Base-by-base conservation (phyloP, 2,329 filamentous ascomycete genomes). In the Ophiostoma triangulosporum region DNA sequence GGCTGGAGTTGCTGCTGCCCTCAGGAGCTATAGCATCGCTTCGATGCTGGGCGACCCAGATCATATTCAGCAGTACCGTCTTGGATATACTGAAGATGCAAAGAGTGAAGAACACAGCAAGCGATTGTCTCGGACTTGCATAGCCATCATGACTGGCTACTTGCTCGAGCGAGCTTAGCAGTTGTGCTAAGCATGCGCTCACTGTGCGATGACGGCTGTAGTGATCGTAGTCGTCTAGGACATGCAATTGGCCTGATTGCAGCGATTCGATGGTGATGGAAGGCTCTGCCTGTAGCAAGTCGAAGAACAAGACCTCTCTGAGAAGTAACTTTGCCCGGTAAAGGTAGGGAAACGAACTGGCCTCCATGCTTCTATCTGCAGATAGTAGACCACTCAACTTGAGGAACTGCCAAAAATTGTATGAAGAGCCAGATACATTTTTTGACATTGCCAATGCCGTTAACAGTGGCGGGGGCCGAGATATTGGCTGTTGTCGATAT, bases 51-150 rank as follows among this genome's bases (percentile, higher is more conserved):
- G 60, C 12, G 59, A 60, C 27, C 26, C 67, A 65, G 22, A 67
- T 65, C 32, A 75, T 65, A 53, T 78, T 74, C 15, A 73, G 65
- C 5, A 80, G 64, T 1, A 81, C 68, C 1, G 75, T 75, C 49
- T 73, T 71, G 20, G 74, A 69, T 27, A 76, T 67, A 60, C 76
- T 80, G 60, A 81, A 78, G n/a, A 81, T 73, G 62, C 77, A 79
- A 17, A 81, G 63, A 12, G 77, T 73, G 50, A 76, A 66, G 56
- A 80, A 77, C 4, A 72, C 62, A 2, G 77, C 73, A 15, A 78
- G 62, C 71, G 75, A 78, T 53, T 68, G 68, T 57, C 69, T 70
- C 8, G 69, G 65, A 24, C 68, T 67, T 22, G 70, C 62, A 5
- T 65, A 63, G n/a, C 64, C 63, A 31, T 64, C 65, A 24, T 68